Evolutionary conservation across 495 filamentous ascomycete species (phyloP).

Genomic region (Amphirosellinia nigrospora): DNA sequence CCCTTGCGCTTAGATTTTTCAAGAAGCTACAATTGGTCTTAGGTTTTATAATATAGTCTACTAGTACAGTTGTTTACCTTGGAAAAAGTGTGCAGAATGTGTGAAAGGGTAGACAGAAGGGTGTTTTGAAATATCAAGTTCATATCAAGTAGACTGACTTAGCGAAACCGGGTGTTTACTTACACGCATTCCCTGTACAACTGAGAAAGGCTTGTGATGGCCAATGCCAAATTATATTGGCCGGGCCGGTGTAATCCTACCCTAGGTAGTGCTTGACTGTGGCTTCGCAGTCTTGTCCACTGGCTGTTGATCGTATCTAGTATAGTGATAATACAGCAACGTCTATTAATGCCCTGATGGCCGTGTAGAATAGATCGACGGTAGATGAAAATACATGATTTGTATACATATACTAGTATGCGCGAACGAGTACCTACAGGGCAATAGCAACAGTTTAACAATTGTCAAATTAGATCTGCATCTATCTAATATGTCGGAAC

Average conservation of each 20-base stretch:
- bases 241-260: neutral
- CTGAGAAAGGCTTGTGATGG: neutral
- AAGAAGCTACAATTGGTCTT: neutral
- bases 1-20: neutral
- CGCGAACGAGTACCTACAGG: neutral
- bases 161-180: slow-evolving; percentile 8
- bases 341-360: neutral
- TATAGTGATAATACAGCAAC: neutral
- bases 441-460: neutral
- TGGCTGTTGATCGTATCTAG: neutral
- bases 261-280: neutral
- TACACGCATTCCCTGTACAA: neutral
- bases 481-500: neutral
- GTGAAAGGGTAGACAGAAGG: neutral
- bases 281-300: neutral
- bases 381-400: neutral
- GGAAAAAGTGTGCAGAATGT: neutral
- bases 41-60: neutral
- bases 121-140: neutral
- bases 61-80: neutral
- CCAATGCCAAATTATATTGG: neutral
- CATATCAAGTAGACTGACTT: neutral
- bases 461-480: neutral
- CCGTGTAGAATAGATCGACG: neutral
- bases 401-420: neutral